Evolutionary conservation across 805 yeast species (phyloP).

Genomic region (Teunomyces funiuensis): DNA sequence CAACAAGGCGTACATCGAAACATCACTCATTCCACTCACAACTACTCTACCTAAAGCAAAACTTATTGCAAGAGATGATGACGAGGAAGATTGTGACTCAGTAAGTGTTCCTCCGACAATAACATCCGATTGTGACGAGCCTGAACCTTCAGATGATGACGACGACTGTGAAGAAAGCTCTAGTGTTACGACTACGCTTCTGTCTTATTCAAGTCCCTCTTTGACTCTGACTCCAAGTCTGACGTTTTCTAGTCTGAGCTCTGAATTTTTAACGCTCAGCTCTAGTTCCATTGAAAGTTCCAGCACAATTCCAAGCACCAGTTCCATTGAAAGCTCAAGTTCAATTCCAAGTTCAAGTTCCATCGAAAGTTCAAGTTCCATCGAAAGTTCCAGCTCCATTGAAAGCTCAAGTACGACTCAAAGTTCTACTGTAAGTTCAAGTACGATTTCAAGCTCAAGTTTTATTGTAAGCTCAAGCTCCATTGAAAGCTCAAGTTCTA

Average conservation of each 20-base stretch:
- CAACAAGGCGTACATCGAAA: not conserved
- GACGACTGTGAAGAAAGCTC: no score
- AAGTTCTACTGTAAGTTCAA: not conserved
- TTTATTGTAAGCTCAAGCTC: not conserved
- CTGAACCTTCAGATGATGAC: not conserved
- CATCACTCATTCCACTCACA: not conserved
- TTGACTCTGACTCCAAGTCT: not conserved
- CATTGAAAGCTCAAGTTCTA: not conserved
- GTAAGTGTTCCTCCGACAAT: not conserved
- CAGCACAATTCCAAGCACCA: not conserved
- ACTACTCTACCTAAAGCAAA: not conserved
- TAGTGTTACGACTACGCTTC: no score
- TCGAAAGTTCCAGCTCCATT: not conserved
- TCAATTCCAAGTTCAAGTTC: not conserved
- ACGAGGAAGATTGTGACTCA: not conserved
- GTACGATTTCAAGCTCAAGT: not conserved
- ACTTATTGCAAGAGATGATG: constrained; percentile 1
- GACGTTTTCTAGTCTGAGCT: not conserved
- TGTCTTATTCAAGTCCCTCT: no score
- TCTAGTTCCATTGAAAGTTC: no score
- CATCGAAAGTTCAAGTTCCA: not conserved
- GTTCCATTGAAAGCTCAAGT: not conserved
- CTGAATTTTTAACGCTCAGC: no score
- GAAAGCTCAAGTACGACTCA: not conserved
- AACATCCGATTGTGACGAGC: not conserved